These are phyloP conservation scores for Globisporangium irregulare DNA, from an alignment of 352 stramenopile species.

Conservation along the genomic window DNA sequence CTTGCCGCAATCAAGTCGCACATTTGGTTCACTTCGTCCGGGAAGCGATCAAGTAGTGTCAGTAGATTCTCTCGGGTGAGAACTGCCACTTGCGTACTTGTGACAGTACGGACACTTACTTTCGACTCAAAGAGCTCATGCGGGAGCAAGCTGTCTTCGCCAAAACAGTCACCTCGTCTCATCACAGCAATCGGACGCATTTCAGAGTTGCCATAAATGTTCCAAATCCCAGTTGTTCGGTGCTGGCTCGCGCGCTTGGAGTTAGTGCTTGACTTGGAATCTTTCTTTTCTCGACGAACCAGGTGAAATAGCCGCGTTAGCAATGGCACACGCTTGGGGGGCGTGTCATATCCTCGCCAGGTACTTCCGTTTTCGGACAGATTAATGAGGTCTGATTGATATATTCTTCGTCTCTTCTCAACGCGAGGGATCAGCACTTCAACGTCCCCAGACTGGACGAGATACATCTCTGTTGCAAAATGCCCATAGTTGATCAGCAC, in stretches of 20 bases:
- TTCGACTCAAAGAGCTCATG: constrained; percentile 33
- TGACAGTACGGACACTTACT: constrained; percentile 51
- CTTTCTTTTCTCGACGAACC: background rate
- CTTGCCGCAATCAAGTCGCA: constrained; percentile 22
- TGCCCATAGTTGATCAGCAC: constrained; percentile 55
- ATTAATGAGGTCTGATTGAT: constrained; percentile 3
- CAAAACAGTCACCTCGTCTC: constrained; percentile 54
- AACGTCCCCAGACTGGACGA: constrained; percentile 56
- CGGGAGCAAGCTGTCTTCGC: constrained; percentile 49
- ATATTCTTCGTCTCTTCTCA: constrained; percentile 7
- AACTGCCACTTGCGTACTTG: constrained; percentile 45
- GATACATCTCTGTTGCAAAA: constrained; percentile 51
- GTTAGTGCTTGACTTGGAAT: background rate
- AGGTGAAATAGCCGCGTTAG: background rate
- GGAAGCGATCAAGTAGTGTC: constrained; percentile 35
- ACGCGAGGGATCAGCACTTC: constrained; percentile 43
- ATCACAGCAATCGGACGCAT: constrained; percentile 40
- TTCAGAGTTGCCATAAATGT: background rate
- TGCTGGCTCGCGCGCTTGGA: background rate
- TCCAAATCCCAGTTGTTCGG: constrained; percentile 3
- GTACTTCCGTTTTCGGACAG: constrained; percentile 15
- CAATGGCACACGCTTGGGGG: background rate
- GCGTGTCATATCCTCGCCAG: background rate
- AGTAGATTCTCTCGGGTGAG: constrained; percentile 41
- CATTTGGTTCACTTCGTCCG: constrained; percentile 27